A percentile compares a stretch with the other conserved stretches of the same genome.
These are phyloP conservation scores for Primulina tabacum DNA, from an alignment of 257 asterid genomes.

Conservation along the genomic window DNA sequence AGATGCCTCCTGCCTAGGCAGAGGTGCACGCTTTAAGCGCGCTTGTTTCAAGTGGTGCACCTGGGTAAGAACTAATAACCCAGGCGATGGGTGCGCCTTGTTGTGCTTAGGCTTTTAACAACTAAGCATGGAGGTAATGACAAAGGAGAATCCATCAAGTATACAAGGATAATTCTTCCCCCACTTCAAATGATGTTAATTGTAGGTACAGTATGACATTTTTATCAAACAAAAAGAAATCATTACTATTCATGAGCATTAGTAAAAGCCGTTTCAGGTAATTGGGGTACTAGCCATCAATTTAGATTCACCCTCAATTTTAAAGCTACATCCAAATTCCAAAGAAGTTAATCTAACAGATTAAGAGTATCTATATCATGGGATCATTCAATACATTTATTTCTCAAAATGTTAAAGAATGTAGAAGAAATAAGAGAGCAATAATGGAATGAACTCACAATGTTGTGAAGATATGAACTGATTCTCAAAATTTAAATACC, in stretches of 20 bases:
- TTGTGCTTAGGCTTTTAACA: no score
- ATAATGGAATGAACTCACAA: constrained; percentile 53
- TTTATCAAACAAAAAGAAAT: no score
- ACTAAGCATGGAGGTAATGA: not conserved
- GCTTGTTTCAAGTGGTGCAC: no score
- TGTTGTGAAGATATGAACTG: constrained; percentile 58
- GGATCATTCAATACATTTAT: not conserved
- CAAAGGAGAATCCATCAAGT: not conserved
- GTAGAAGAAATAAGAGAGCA: constrained; percentile 4
- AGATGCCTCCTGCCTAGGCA: no score
- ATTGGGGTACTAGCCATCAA: not conserved
- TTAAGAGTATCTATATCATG: constrained; percentile 1
- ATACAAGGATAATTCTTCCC: not conserved
- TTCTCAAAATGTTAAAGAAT: not conserved
- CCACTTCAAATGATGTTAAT: no score
- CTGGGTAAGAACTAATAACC: no score
- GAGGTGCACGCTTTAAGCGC: no score
- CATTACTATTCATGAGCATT: not conserved
- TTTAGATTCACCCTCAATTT: not conserved
- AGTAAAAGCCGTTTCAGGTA: not conserved
- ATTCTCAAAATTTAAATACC: constrained; percentile 80
- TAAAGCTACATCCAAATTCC: constrained; percentile 2
- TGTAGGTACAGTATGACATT: no score
- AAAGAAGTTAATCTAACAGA: not conserved
- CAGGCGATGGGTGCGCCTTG: no score